phyloP scores from a whole-genome alignment of 176 grass and related monocot genomes.

The Elaeis guineensis region DNA sequence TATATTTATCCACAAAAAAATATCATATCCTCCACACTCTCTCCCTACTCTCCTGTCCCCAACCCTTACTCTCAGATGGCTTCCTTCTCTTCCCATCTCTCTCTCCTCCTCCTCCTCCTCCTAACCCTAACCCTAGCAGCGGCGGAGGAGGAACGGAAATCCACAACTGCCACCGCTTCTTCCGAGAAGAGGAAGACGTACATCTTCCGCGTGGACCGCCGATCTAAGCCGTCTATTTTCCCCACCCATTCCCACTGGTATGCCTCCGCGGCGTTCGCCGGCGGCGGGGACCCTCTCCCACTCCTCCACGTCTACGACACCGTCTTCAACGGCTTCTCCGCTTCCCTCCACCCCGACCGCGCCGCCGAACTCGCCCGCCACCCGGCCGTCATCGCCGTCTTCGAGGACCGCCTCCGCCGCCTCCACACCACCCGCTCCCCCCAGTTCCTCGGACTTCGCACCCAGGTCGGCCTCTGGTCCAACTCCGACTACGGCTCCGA shows the following conservation, averaged over 20 bases:
- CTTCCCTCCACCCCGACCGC: constrained; percentile 32
- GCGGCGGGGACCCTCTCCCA: constrained; percentile 13
- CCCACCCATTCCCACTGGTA: constrained; percentile 71
- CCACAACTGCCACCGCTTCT: not conserved
- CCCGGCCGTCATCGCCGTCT: constrained; percentile 70
- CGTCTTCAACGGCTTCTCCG: constrained; percentile 86
- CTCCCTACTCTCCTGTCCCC: constrained; percentile 28
- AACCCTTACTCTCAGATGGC: constrained; percentile 10
- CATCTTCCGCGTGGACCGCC: constrained; percentile 70
- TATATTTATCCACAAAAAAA: not conserved
- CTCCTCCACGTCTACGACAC: constrained; percentile 79
- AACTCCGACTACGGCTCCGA: constrained; percentile 86
- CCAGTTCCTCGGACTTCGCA: constrained; percentile 86
- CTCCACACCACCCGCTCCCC: constrained; percentile 85
- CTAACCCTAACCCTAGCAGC: constrained; percentile 18
- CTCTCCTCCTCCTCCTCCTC: constrained; percentile 12
- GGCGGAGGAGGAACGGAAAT: not conserved
- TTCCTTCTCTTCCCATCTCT: not conserved
- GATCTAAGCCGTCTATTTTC: constrained; percentile 63
- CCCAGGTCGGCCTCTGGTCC: constrained; percentile 84
- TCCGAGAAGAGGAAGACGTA: constrained; percentile 40
- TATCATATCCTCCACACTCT: constrained; percentile 15
- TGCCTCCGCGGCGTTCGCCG: constrained; percentile 56
- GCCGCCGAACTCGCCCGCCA: constrained; percentile 47
- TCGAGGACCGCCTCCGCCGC: constrained; percentile 63